Conservation (phyloP, 2,329 filamentous ascomycete species). For the Cladosporium sp. region DNA sequence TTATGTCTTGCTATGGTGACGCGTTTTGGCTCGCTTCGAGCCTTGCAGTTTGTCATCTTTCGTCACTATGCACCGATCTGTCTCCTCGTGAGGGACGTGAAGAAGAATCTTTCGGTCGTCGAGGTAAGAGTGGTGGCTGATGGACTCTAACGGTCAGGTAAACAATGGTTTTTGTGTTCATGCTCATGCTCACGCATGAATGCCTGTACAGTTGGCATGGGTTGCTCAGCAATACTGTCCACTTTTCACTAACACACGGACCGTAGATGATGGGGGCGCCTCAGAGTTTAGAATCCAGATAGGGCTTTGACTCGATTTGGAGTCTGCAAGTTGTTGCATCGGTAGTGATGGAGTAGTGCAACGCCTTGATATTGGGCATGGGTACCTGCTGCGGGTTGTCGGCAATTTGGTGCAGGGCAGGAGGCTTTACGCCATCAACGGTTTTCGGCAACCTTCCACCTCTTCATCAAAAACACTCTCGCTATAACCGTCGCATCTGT, state of each 20-base stretch:
- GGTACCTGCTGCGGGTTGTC: constrained; percentile 15
- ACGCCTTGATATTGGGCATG: background rate
- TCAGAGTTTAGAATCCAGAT: background rate
- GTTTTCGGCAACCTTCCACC: background rate
- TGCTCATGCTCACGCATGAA: background rate
- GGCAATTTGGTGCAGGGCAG: constrained; percentile 1
- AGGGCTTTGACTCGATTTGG: background rate
- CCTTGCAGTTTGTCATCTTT: background rate
- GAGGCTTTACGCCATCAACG: constrained; percentile 10
- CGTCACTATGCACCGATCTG: background rate
- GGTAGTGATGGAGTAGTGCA: background rate
- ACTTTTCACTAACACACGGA: background rate
- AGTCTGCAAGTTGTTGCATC: background rate
- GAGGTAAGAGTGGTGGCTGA: background rate
- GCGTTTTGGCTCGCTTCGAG: background rate
- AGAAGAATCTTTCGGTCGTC: background rate
- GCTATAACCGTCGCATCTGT: background rate
- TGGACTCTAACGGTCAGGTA: background rate
- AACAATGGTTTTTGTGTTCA: background rate
- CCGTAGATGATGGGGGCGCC: background rate
- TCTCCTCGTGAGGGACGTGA: background rate
- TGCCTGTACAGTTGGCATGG: background rate
- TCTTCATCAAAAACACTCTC: constrained; percentile 3
- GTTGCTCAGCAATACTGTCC: background rate
- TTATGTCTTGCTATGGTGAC: constrained; percentile 4